A percentile compares a stretch with the other conserved stretches of the same genome.
These are phyloP conservation scores for Fusarium falciforme DNA, from an alignment of 2,329 filamentous ascomycete species.

Conservation along the genomic window DNA sequence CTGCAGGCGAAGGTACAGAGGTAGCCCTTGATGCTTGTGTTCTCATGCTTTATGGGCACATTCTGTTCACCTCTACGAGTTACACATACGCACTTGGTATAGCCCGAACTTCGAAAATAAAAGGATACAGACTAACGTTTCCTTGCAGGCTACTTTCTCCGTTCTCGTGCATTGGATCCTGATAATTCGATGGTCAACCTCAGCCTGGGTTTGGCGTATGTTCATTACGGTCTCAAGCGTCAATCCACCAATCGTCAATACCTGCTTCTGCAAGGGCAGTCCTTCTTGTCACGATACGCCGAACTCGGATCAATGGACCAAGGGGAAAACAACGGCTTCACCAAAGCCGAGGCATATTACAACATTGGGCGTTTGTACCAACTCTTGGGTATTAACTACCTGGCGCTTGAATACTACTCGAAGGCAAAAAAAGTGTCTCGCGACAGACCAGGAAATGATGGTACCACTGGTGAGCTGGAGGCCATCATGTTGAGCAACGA, in stretches of 20 bases:
- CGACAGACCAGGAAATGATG: background rate
- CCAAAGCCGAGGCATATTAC: constrained; percentile 51
- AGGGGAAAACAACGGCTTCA: background rate
- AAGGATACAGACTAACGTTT: constrained; percentile 1
- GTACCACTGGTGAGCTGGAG: constrained; percentile 40
- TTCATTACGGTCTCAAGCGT: constrained; percentile 89
- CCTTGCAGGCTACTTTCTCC: constrained; percentile 79
- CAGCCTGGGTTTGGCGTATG: constrained; percentile 83
- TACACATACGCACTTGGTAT: constrained; percentile 84
- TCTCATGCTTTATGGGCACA: constrained; percentile 89
- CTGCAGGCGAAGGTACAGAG: constrained; percentile 10
- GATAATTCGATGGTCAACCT: constrained; percentile 83
- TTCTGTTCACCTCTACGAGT: constrained; percentile 84
- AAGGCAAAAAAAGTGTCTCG: constrained; percentile 45
- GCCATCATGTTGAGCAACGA: constrained; percentile 49
- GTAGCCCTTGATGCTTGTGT: constrained; percentile 77
- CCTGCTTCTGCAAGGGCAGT: constrained; percentile 84
- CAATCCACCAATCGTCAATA: constrained; percentile 92
- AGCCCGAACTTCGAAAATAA: constrained; percentile 23
- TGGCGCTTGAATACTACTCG: constrained; percentile 79
- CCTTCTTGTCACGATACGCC: constrained; percentile 71
- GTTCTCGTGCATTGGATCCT: constrained; percentile 79
- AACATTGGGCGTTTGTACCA: constrained; percentile 54
- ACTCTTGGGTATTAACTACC: constrained; percentile 51
- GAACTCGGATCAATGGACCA: constrained; percentile 17